Evolutionary conservation across 306 rosid genomes (phyloP), one percentile per base, ranked within the genome.

Genomic region (Trifolium fragiferum): DNA sequence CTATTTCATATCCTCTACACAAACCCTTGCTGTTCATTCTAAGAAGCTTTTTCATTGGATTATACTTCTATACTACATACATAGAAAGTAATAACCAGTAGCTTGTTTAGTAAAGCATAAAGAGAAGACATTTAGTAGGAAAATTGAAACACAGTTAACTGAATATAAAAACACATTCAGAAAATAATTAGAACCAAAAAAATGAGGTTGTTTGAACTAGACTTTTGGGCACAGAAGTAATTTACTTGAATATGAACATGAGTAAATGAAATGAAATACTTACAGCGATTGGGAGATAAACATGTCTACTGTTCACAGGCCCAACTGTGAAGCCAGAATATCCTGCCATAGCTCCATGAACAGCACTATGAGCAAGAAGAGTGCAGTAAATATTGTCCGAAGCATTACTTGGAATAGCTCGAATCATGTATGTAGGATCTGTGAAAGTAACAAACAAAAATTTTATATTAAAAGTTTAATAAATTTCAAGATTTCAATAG

Each of bases 401-500:
- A 68, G 98, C 97, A 83, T 87, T 94, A 83, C 98, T 94, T 58
- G 98, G 98, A 80, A 94, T 82, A 40, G 98, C 98, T 79, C 97
- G 91, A 86, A 93, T 89, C 98, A 93, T 93, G 77, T 91, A 93
- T 15, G 98, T 94, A 33, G 98, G 98, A 87, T 94, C 98, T 94
- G 82, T 66, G 68, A n/a, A 75, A 73, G 59, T 69, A 82, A 41
- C 43, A 76, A 58, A n/a, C 10, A 21, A 30, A 58, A 33, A 11
- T 47, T 61, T 49, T 21, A 66, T 30, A 60, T 35, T 25, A 46
- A 47, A 76, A 57, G 47, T 11, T 21, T 10, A 61, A 37, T 30
- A 30, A 30, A 30, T 30, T 30, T 30, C 3, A 53, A 15, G 64
- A 38, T 46, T 57, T 78, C 43, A 54, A 38, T 11, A 75, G 14